Percentiles rank a stretch among this genome's conserved stretches.
Evolutionary conservation across 164 flowering plant genomes (phyloP).

Genomic region (Akebia trifoliata): DNA sequence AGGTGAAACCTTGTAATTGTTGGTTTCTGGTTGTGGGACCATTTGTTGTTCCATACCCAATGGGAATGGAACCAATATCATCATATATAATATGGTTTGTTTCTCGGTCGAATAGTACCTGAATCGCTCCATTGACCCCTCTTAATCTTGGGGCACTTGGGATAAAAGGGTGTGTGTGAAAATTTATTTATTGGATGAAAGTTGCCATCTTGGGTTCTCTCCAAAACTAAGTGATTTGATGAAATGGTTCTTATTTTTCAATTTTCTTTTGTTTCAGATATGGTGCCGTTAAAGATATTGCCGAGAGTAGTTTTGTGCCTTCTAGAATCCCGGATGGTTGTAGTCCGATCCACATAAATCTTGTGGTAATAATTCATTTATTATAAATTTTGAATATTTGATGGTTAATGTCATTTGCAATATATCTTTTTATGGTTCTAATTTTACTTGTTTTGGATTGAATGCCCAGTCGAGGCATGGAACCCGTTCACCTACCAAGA

Average conservation of each 20-base stretch:
- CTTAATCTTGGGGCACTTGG: too few species aligned
- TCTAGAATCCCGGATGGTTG: slow-evolving; percentile 54
- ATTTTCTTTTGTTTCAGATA: slow-evolving; percentile 45
- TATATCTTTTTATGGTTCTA: not conserved
- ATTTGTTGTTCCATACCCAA: too few species aligned
- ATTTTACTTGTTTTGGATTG: not conserved
- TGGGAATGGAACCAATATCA: too few species aligned
- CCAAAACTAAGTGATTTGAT: not conserved
- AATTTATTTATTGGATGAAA: too few species aligned
- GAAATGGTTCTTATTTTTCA: not conserved
- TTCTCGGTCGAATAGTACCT: too few species aligned
- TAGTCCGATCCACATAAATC: slow-evolving; percentile 70
- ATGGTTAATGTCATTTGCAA: not conserved
- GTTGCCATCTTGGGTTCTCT: too few species aligned
- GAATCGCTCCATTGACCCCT: too few species aligned
- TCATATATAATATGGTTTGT: too few species aligned
- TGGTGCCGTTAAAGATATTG: slow-evolving; percentile 39
- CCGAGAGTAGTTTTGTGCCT: slow-evolving; percentile 31
- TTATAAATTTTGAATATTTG: too few species aligned
- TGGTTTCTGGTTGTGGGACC: too few species aligned
- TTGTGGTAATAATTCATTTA: slow-evolving; percentile 93
- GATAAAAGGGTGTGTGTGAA: too few species aligned
- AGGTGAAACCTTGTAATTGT: too few species aligned
- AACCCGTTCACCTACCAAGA: slow-evolving; percentile 91
- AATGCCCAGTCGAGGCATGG: slow-evolving; percentile 84